Evolutionary conservation across 2,329 filamentous ascomycete genomes (phyloP).

Genomic region (Meredithiella fracta): DNA sequence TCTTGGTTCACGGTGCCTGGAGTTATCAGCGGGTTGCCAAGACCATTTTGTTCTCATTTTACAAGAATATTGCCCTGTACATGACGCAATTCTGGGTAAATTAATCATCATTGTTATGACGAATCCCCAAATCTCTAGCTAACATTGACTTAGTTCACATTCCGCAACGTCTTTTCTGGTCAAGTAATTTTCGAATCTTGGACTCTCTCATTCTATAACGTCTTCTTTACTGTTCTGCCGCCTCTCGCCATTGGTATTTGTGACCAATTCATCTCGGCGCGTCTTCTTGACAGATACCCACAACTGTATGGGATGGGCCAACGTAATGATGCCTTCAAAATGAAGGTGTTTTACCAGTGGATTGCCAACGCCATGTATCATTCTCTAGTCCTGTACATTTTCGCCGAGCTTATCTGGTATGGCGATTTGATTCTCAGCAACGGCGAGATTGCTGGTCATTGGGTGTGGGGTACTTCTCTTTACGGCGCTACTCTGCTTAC

Average conservation of each 20-base stretch:
- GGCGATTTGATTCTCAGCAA: slow-evolving; percentile 63
- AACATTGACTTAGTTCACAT: slow-evolving; percentile 51
- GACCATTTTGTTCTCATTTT: slow-evolving; percentile 95
- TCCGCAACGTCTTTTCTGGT: slow-evolving; percentile 95
- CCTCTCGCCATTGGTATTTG: slow-evolving; percentile 91
- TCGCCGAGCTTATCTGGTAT: slow-evolving; percentile 64
- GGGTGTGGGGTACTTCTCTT: slow-evolving; percentile 92
- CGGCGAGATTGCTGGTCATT: slow-evolving; percentile 75
- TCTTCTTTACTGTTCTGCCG: slow-evolving; percentile 88
- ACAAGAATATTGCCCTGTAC: slow-evolving; percentile 97
- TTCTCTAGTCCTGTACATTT: slow-evolving; percentile 81
- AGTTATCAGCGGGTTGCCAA: slow-evolving; percentile 95
- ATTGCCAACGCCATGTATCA: slow-evolving; percentile 91
- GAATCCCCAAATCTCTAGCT: slow-evolving; percentile 3
- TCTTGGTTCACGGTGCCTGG: slow-evolving; percentile 92
- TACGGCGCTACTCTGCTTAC: slow-evolving; percentile 91
- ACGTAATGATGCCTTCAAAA: slow-evolving; percentile 81
- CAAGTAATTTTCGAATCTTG: slow-evolving; percentile 98
- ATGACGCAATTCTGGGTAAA: slow-evolving; percentile 98
- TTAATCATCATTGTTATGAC: slow-evolving; percentile 15
- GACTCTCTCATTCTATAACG: slow-evolving; percentile 99
- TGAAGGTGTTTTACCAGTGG: slow-evolving; percentile 87
- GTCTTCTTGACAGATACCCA: slow-evolving; percentile 84
- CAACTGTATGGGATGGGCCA: slow-evolving; percentile 91
- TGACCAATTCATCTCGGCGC: slow-evolving; percentile 92